Conservation (phyloP, 2,329 filamentous ascomycete genomes). For the Xylaria sp. region DNA sequence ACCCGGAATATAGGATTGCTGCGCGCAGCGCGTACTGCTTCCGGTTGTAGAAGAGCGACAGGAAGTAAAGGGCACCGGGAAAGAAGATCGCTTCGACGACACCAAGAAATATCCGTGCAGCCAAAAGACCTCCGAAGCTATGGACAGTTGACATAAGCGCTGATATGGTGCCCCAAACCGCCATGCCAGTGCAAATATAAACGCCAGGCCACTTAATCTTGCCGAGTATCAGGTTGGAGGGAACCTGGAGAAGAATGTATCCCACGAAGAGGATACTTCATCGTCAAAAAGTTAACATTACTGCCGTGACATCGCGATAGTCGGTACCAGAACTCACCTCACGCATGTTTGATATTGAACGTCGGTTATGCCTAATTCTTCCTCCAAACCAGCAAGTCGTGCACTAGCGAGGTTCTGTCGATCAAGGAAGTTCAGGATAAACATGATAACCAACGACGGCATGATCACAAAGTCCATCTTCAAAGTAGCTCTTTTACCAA, state of each 20-base stretch:
- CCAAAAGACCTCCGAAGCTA: conserved; percentile 58
- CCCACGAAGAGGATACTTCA: conserved; percentile 46
- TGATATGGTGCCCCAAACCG: conserved; percentile 62
- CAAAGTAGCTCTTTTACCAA: conserved; percentile 42
- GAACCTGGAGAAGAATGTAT: conserved; percentile 54
- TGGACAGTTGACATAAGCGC: conserved; percentile 61
- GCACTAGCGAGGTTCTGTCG: conserved; percentile 51
- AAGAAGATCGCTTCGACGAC: conserved; percentile 68
- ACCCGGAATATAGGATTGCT: conserved; percentile 50
- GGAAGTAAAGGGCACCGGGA: conserved; percentile 55
- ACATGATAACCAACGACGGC: conserved; percentile 45
- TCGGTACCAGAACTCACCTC: conserved; percentile 35
- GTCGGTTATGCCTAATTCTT: conserved; percentile 48
- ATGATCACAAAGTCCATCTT: conserved; percentile 47
- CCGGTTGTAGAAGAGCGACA: conserved; percentile 56
- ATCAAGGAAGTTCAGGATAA: conserved; percentile 47
- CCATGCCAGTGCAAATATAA: conserved; percentile 63
- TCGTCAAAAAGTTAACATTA: neutral
- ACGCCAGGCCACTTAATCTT: conserved; percentile 57
- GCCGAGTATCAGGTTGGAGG: conserved; percentile 53
- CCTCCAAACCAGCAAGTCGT: conserved; percentile 49
- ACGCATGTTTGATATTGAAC: conserved; percentile 52
- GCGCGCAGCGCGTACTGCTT: conserved; percentile 51
- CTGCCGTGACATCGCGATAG: neutral
- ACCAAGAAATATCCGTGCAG: conserved; percentile 62